Evolutionary conservation across 805 yeast species (phyloP).

Genomic region (Saccharomycopsis guyanensis): DNA sequence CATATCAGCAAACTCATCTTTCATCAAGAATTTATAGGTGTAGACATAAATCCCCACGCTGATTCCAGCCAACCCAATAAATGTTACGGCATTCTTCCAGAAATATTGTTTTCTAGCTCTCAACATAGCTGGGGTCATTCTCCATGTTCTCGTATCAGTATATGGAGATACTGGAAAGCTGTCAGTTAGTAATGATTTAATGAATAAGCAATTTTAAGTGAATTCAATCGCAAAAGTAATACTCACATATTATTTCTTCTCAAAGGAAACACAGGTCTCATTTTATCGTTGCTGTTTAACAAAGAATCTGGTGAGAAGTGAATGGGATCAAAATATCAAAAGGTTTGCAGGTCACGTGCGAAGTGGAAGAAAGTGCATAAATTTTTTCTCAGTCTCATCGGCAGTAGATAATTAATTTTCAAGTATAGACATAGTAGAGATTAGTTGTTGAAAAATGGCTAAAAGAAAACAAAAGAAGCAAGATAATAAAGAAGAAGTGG

Average conservation of each 20-base stretch:
- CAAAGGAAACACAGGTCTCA: neutral
- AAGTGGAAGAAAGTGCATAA: neutral
- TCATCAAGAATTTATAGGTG: conserved; percentile 58
- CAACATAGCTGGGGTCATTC: conserved; percentile 90
- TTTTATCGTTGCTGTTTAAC: no score
- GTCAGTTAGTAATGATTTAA: neutral
- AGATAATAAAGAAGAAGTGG: neutral
- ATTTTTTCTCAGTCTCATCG: neutral
- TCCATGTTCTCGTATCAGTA: conserved; percentile 62
- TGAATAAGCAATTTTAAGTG: neutral
- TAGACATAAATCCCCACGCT: conserved; percentile 59
- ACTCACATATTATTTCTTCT: neutral
- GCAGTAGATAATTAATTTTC: neutral
- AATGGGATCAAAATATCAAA: no score
- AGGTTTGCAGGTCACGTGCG: neutral
- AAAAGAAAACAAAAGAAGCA: neutral
- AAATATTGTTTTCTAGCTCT: conserved; percentile 87
- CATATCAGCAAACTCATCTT: conserved; percentile 83
- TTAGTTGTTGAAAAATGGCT: neutral
- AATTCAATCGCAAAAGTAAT: neutral
- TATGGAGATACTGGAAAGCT: conserved; percentile 32
- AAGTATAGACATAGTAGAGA: neutral
- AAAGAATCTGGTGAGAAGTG: no score
- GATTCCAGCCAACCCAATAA: conserved; percentile 51
- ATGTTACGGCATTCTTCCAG: conserved; percentile 61